These are phyloP conservation scores for Clarireedia sp. DNA, from an alignment of 2,329 filamentous ascomycete species.

Conservation along the genomic window DNA sequence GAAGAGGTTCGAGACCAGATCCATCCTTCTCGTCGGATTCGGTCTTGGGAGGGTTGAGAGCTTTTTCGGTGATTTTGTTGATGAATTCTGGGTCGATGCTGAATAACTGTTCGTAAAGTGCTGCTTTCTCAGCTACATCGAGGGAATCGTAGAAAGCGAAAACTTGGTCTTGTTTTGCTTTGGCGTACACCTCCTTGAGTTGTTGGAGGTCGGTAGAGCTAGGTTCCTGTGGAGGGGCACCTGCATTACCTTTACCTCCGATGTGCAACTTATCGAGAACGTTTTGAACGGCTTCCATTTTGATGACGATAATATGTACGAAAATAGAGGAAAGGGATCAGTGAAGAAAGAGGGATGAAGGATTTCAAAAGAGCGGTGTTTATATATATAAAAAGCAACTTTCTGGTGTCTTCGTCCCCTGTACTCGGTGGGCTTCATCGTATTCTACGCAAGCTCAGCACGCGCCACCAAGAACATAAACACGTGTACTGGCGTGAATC, in stretches of 20 bases:
- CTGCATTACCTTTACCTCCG: constrained; percentile 25
- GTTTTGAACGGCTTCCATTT: constrained; percentile 36
- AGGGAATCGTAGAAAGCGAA: constrained; percentile 85
- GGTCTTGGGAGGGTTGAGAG: constrained; percentile 65
- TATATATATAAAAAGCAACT: background rate
- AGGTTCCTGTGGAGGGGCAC: constrained; percentile 28
- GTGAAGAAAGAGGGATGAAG: background rate
- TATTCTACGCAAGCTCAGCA: no score
- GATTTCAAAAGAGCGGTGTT: background rate
- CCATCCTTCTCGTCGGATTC: constrained; percentile 30
- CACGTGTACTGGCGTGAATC: no score
- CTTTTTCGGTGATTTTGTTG: constrained; percentile 76
- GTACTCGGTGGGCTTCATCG: no score
- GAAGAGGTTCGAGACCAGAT: constrained; percentile 69
- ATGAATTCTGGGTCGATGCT: constrained; percentile 78
- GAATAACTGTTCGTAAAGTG: constrained; percentile 73
- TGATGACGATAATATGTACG: background rate
- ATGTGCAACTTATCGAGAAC: constrained; percentile 39
- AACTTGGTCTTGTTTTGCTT: constrained; percentile 72
- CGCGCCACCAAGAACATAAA: no score
- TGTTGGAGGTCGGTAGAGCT: constrained; percentile 34
- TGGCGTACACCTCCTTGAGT: constrained; percentile 64
- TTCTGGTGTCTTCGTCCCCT: background rate
- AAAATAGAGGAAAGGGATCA: background rate
- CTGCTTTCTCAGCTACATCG: constrained; percentile 60